Conservation (phyloP, 2,329 filamentous ascomycete species). For the Thermothelomyces thermophilus region DNA sequence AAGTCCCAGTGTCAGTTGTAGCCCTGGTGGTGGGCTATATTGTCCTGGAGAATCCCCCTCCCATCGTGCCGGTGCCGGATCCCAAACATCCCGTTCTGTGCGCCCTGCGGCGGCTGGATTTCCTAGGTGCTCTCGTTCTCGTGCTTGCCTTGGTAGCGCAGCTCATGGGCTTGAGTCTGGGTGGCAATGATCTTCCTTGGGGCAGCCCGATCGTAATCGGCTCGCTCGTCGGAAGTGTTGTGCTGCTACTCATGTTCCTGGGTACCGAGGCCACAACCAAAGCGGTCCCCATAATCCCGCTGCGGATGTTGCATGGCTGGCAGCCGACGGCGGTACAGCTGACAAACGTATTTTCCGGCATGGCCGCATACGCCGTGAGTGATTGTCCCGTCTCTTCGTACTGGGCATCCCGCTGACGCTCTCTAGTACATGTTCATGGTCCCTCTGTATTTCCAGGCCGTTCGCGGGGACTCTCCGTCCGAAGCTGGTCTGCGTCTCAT, state of each 20-base stretch:
- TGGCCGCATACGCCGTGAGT: conserved; percentile 55
- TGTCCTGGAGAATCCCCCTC: conserved; percentile 42
- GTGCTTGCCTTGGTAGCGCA: conserved; percentile 53
- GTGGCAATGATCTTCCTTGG: conserved; percentile 51
- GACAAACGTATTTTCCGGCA: conserved; percentile 54
- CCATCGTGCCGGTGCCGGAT: conserved; percentile 52
- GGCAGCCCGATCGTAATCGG: conserved; percentile 40
- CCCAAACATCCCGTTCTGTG: conserved; percentile 36
- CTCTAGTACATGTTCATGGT: conserved; percentile 58
- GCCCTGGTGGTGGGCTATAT: conserved; percentile 48
- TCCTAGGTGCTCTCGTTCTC: conserved; percentile 50
- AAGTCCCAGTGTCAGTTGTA: conserved; percentile 52
- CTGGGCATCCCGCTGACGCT: neutral
- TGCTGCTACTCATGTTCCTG: conserved; percentile 40
- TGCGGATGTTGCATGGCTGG: conserved; percentile 50
- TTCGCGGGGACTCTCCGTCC: conserved; percentile 57
- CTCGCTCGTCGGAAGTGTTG: conserved; percentile 37
- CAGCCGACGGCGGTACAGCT: conserved; percentile 49
- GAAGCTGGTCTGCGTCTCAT: conserved; percentile 58
- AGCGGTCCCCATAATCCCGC: conserved; percentile 48
- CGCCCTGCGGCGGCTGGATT: conserved; percentile 48
- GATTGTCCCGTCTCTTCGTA: neutral
- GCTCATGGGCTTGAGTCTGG: conserved; percentile 48
- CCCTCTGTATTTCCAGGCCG: conserved; percentile 63
- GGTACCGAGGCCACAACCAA: conserved; percentile 42